Evolutionary conservation across 1,139 yeast genomes (phyloP), one percentile per base, ranked within the genome.

Genomic region (Pichia sp.): DNA sequence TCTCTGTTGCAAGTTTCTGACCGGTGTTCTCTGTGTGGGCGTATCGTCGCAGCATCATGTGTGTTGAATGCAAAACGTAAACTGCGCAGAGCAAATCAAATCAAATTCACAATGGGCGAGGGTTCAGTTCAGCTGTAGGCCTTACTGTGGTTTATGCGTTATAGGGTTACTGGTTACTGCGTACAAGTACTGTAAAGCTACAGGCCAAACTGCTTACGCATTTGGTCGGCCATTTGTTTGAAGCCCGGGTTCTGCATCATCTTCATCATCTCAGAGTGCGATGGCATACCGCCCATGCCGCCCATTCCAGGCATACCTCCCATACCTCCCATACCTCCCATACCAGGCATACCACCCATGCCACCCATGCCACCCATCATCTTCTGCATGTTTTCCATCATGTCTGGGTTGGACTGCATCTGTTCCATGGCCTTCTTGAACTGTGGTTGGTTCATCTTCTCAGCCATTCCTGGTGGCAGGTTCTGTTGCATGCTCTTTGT

Each of bases 351-450:
- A 29, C 64, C 63, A 6, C 50, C 54, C 47, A 32, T 37, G 2
- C 42, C 42, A 11, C 52, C 67, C 27, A 63, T 64, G 27, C 68
- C 72, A 27, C 72, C 71, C 58, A 72, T 61, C 74, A 69, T 68
- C 42, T 60, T 60, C 66, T 66, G 67, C 59, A 68, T 61, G 39
- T 67, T 69, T 39, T 67, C 61, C 84, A 79, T 77, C 74, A 81
- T 66, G 23, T 70, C 69, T 14, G 91, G 91, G 41, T 67, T 66
- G 32, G 66, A 63, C 65, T 69, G 69, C 62, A 70, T 56, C 27
- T 68, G 64, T 34, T 66, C 63, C 69, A 69, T 67, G 34, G 74
- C 76, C 46, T 68, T 63, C 52, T 72, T 73, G 75, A 74, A 72
- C 47, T 72, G 70, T 46, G 64, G 64, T 17, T 76, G 77, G 46